Conservation (phyloP, 2,329 filamentous ascomycete genomes). For the Penicillium sp. region DNA sequence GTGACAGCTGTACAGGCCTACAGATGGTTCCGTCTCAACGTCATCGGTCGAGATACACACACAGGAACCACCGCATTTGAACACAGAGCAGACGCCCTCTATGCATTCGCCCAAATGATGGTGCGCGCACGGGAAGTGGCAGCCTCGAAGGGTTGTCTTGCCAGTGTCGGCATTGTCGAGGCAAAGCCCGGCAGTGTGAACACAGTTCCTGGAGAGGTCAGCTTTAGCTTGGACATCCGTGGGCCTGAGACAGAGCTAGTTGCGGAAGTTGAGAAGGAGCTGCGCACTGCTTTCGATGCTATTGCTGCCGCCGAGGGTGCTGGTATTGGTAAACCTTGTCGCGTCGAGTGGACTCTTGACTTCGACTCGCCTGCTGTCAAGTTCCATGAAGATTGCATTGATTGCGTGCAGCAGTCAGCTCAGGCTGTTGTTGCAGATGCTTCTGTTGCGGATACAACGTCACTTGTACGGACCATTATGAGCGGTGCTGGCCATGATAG, state of each 20-base stretch:
- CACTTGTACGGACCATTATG: conserved; percentile 55
- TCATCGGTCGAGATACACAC: conserved; percentile 68
- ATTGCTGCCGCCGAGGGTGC: conserved; percentile 61
- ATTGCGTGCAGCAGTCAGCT: conserved; percentile 62
- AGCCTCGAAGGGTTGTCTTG: conserved; percentile 59
- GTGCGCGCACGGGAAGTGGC: conserved; percentile 64
- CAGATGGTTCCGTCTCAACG: conserved; percentile 68
- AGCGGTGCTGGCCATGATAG: conserved; percentile 67
- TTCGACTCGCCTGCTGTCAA: conserved; percentile 60
- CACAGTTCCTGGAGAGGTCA: conserved; percentile 68
- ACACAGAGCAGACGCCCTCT: conserved; percentile 66
- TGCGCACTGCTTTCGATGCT: conserved; percentile 58
- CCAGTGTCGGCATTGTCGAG: conserved; percentile 68
- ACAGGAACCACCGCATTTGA: conserved; percentile 72
- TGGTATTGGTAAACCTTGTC: conserved; percentile 53
- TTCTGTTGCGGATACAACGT: conserved; percentile 38
- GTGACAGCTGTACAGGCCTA: conserved; percentile 74
- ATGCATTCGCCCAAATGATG: conserved; percentile 68
- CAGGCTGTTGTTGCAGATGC: conserved; percentile 56
- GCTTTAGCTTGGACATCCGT: conserved; percentile 68
- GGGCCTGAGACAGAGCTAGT: conserved; percentile 58
- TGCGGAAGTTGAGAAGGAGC: conserved; percentile 55
- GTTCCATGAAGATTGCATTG: conserved; percentile 68
- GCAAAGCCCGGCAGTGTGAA: conserved; percentile 69
- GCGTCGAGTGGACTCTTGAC: conserved; percentile 61